Percentiles rank a stretch among this genome's conserved stretches.
Conservation (phyloP, 148 eudicot species). For the Fagopyrum homotropicum region DNA sequence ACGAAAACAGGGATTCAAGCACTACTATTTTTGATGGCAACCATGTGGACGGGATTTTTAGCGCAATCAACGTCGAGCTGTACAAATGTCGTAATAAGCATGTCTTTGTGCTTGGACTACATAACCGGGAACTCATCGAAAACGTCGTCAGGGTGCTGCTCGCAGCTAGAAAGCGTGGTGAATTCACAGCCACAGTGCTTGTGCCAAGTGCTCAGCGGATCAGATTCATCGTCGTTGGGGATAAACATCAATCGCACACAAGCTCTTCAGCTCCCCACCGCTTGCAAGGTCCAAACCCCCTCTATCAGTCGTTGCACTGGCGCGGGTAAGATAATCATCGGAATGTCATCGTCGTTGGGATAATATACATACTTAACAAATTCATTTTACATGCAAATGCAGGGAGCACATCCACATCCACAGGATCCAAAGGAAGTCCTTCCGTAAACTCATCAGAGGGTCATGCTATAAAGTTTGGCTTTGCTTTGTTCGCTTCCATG, state of each 20-base stretch:
- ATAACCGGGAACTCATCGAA: slow-evolving; percentile 46
- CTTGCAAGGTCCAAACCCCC: slow-evolving; percentile 37
- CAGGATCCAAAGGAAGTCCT: neutral
- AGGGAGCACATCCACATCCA: neutral
- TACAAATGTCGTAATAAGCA: slow-evolving; percentile 30
- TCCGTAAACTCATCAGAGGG: neutral
- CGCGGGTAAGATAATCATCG: neutral
- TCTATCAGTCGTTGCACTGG: slow-evolving; percentile 31
- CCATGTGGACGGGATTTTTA: slow-evolving; percentile 15
- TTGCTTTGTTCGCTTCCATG: neutral
- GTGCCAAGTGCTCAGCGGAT: slow-evolving; percentile 27
- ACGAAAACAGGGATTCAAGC: slow-evolving; percentile 12
- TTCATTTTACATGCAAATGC: neutral
- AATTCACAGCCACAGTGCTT: slow-evolving; percentile 47
- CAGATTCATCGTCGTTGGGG: slow-evolving; percentile 29
- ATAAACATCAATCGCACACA: slow-evolving; percentile 29
- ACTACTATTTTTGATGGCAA: slow-evolving; percentile 13
- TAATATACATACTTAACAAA: too few species aligned
- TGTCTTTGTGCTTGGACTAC: slow-evolving; percentile 57
- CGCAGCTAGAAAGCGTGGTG: slow-evolving; percentile 36
- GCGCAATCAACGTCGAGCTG: slow-evolving; percentile 38
- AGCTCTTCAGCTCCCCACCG: slow-evolving; percentile 31
- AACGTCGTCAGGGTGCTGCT: slow-evolving; percentile 49
- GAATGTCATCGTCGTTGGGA: too few species aligned
- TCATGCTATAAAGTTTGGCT: neutral